phyloP scores from a whole-genome alignment of 352 stramenopile species.

The Pythium catenulatum region DNA sequence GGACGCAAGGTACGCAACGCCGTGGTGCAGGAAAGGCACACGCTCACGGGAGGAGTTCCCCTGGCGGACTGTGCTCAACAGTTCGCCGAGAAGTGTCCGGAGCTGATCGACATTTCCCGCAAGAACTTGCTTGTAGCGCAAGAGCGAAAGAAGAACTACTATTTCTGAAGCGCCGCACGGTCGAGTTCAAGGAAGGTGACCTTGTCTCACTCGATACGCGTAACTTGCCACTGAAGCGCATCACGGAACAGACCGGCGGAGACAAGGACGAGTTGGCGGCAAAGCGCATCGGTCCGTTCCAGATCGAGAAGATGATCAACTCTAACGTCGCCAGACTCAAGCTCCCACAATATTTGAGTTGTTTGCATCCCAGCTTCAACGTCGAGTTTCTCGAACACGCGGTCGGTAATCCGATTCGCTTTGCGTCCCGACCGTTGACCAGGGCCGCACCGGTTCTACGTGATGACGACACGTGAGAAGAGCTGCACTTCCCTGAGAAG shows the following conservation, averaged over 20 bases:
- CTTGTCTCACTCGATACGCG: constrained; percentile 21
- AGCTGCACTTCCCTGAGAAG: no score
- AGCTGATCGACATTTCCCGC: not conserved
- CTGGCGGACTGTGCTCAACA: not conserved
- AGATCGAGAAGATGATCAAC: constrained; percentile 45
- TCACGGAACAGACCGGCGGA: not conserved
- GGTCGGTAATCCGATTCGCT: not conserved
- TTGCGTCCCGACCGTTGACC: not conserved
- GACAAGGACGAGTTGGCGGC: constrained; percentile 35
- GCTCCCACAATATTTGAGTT: constrained; percentile 22
- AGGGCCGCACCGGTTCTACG: not conserved
- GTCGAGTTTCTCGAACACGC: constrained; percentile 1
- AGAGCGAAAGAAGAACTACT: constrained; percentile 41
- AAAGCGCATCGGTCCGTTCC: constrained; percentile 35
- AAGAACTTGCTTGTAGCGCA: not conserved
- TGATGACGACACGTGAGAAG: not conserved
- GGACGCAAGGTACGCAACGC: not conserved
- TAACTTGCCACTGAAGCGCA: constrained; percentile 36
- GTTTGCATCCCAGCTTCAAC: constrained; percentile 38
- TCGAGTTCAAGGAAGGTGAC: constrained; percentile 14
- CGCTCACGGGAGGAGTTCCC: not conserved
- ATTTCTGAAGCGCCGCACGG: not conserved
- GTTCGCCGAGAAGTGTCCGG: constrained; percentile 19
- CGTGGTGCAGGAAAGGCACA: not conserved
- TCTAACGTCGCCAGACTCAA: constrained; percentile 39